Evolutionary conservation across 345 rosid genomes (phyloP), one percentile per base, ranked within the genome.

Genomic region (Acer saccharum): DNA sequence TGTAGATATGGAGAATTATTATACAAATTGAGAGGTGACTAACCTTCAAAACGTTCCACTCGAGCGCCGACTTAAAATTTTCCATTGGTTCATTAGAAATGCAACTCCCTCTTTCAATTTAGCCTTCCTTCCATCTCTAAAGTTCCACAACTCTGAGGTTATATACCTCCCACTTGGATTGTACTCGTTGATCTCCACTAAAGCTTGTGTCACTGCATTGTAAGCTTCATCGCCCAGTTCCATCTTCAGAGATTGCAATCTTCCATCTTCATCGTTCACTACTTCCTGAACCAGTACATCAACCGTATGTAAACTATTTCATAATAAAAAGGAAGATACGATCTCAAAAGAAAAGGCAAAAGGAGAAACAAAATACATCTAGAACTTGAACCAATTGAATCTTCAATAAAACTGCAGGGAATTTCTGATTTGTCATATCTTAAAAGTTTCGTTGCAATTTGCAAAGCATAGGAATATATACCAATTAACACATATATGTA

Each of bases 151-250:
- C 85, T 96, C 97, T 1, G 94, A 87, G 79, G 79, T 87, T 63
- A 92, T 83, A 72, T 92, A 95, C 77, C 95, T 89, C 76, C 98
- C 99, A 77, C 99, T 95, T 0, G 99, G 96, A 74, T 95, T 95
- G 86, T 90, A 90, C 71, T 95, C 98, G 58, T 93, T 92, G 77
- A 93, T 87, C 82, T 95, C 93, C 80, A 61, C 85, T 81, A 93
- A 81, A 62, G 99, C 88, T 50, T 86, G 77, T 21, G 84, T 72
- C 57, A 95, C 98, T 10, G 94, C 88, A 63, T 81, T 80, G 80
- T 81, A 91, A 23, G 81, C 94, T 70, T 87, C 90, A 14, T 82
- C 81, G 46, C 96, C 97, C 74, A 89, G 17, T 69, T 94, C 92
- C 25, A 76, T 63, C 89, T 68, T 87, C 84, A 96, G 77, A 17